Evolutionary conservation across 257 asterid species (phyloP).

Genomic region (Nyctanthes arbortristis): DNA sequence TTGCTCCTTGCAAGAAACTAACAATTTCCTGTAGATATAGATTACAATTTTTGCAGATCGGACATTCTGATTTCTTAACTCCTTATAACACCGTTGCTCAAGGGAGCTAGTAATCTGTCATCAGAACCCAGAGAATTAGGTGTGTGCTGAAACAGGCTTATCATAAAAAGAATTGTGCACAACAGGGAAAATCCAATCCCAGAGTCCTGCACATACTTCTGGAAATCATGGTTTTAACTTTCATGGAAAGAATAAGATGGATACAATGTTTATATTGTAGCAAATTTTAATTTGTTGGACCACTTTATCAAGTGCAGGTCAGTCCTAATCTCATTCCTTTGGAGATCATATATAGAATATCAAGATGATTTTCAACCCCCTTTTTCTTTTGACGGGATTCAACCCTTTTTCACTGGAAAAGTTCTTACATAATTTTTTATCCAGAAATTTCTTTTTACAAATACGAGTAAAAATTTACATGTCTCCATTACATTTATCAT

Average conservation of each 20-base stretch:
- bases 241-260: not conserved
- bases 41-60: constrained; percentile 71
- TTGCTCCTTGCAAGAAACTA: constrained; percentile 88
- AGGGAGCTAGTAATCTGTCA: constrained; percentile 78
- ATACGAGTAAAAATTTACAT: not conserved
- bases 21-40: constrained; percentile 82
- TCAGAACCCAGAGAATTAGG: constrained; percentile 19
- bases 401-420: no score
- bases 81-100: constrained; percentile 96
- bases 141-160: no score
- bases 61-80: constrained; percentile 73
- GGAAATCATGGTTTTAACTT: not conserved
- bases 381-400: no score
- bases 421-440: not conserved
- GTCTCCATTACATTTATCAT: not conserved
- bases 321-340: not conserved
- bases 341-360: not conserved
- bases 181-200: no score
- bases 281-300: not conserved
- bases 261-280: no score
- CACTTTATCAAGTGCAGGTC: not conserved
- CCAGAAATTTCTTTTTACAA: not conserved
- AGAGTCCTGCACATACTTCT: no score
- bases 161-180: no score
- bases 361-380: not conserved